phyloP scores from a whole-genome alignment of 2,329 filamentous ascomycete genomes.

The Nothophaeocryptopus gaeumannii region DNA sequence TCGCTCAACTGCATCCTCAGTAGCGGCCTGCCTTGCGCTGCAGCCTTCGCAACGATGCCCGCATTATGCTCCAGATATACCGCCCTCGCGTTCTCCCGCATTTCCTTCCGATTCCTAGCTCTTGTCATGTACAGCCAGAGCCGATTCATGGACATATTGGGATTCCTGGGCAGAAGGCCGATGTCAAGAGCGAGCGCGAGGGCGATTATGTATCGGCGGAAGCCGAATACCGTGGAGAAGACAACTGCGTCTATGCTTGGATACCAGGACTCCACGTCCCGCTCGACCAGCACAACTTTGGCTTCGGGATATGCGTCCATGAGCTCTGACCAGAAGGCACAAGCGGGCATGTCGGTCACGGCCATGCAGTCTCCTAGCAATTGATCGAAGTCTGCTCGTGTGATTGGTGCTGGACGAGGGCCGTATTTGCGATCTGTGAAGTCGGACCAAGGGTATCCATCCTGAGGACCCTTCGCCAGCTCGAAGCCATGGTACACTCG shows the following conservation, averaged over 20 bases:
- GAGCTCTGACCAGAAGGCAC: slow-evolving; percentile 37
- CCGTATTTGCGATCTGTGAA: background rate
- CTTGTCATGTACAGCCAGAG: background rate
- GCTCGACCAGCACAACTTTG: slow-evolving; percentile 24
- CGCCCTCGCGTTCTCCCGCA: slow-evolving; percentile 15
- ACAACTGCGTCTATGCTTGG: background rate
- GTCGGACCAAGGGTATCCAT: background rate
- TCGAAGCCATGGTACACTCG: background rate
- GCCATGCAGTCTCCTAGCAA: slow-evolving; percentile 32
- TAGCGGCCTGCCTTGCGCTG: slow-evolving; percentile 7
- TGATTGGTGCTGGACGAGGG: background rate
- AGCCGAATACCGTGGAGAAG: no score
- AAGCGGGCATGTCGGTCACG: slow-evolving; percentile 34
- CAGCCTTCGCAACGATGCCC: slow-evolving; percentile 7
- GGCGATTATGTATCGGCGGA: no score
- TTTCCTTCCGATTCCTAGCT: slow-evolving; percentile 6
- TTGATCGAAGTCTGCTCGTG: slow-evolving; percentile 28
- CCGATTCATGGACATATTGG: no score
- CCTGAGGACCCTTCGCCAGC: background rate
- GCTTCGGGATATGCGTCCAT: slow-evolving; percentile 29
- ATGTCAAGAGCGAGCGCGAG: no score
- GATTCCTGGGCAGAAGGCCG: no score
- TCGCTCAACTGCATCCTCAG: slow-evolving; percentile 11
- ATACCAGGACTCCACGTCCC: slow-evolving; percentile 15
- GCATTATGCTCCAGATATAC: slow-evolving; percentile 10